Base-by-base conservation (phyloP, 768 basidiomycete species). In the Russula sp. region DNA sequence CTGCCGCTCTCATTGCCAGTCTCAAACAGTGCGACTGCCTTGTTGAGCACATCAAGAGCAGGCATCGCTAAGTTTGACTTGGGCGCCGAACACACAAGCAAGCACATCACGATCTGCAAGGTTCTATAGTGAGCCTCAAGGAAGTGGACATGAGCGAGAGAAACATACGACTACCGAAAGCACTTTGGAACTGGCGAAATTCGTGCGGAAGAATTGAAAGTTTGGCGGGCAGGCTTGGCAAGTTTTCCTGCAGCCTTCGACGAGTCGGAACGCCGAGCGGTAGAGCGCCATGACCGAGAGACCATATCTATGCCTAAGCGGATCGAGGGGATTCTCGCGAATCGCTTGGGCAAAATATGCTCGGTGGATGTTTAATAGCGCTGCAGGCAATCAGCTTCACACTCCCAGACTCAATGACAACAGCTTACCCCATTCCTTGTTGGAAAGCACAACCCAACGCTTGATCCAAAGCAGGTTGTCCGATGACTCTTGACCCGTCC, bases 241-340 rank as follows among this genome's bases (percentile, higher is more conserved):
- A 1, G 77, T 72, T n/a, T 76, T 70, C 18, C 73, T 73, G 55
- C 86, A 73, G 0, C 76, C 76, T 49, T 80, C 76, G 43, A 84
- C 81, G 35, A 88, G 67, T 16, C 87, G 75, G 83, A 85, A 88
- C 5, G 86, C 83, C 2, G 85, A 86, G 2, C 86, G 84, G 71
- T 87, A 89, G 14, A 82, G 81, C 0, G 88, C 84, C 70, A 86
- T 79, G 6, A 88, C 84, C 1, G 88, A 90, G 1, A 84, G 83
- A 0, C 82, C 78, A 69, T 83, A 88, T 66, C 75, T 78, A 67
- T 89, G 86, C 59, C 77, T 77, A 51, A 84, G 74, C 2, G 83
- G 74, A 58, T 88, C 83, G 8, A 72, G 66, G 0, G 84, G 82
- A 52, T 75, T 74, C 48, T 87, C 86, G 54, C 81, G 80, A 20